A percentile compares a stretch with the other conserved stretches of the same genome.
These are phyloP conservation scores for Exophiala alcalophila DNA, from an alignment of 2,329 filamentous ascomycete species.

Conservation along the genomic window DNA sequence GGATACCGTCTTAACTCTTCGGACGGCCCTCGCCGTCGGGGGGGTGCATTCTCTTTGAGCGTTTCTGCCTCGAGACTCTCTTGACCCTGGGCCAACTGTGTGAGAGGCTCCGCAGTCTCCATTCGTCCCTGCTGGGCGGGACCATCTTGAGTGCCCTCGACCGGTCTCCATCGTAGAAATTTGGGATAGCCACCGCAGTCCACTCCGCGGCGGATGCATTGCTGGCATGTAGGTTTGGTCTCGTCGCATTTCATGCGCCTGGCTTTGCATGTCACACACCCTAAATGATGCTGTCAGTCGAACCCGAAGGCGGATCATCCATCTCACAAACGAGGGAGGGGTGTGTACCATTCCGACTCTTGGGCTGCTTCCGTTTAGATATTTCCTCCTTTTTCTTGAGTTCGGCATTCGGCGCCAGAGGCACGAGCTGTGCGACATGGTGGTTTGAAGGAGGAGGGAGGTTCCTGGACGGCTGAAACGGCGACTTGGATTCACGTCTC, in stretches of 20 bases:
- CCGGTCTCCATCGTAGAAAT: slow-evolving; percentile 10
- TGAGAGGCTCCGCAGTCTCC: too few species aligned
- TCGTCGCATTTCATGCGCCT: slow-evolving; percentile 73
- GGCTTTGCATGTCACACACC: slow-evolving; percentile 69
- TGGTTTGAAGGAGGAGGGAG: background rate
- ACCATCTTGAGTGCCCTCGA: slow-evolving; percentile 1
- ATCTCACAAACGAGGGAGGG: background rate
- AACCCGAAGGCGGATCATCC: too few species aligned
- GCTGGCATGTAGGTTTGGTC: slow-evolving; percentile 64
- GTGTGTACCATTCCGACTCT: slow-evolving; percentile 11
- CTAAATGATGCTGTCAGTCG: too few species aligned
- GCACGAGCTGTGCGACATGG: too few species aligned
- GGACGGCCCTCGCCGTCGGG: too few species aligned
- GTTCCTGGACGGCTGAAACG: too few species aligned
- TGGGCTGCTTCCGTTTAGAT: slow-evolving; percentile 11
- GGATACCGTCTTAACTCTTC: too few species aligned
- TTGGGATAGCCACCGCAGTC: slow-evolving; percentile 61
- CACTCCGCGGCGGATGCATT: slow-evolving; percentile 64
- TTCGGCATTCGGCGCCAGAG: slow-evolving; percentile 1
- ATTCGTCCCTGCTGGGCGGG: too few species aligned
- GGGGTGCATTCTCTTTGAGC: too few species aligned
- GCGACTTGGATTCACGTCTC: too few species aligned
- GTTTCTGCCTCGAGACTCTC: too few species aligned
- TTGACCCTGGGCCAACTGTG: too few species aligned
- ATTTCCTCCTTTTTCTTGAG: slow-evolving; percentile 2